Conservation (phyloP, 2,329 filamentous ascomycete genomes). For the Hypomyces perniciosus region DNA sequence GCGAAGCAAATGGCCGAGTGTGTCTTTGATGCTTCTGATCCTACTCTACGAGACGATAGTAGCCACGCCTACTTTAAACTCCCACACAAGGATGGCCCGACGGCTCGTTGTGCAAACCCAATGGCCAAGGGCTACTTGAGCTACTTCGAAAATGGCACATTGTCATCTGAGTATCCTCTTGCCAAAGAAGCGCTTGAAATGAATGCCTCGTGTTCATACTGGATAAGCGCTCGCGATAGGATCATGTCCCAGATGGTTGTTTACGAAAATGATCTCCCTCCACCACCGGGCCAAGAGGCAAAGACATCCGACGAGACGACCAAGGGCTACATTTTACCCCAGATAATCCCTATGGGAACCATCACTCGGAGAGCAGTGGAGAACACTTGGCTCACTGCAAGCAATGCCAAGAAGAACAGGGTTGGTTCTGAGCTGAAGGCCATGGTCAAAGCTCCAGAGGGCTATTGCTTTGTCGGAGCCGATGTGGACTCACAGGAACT, state of each 20-base stretch:
- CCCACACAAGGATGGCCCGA: constrained; percentile 90
- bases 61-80: constrained; percentile 78
- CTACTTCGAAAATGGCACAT: constrained; percentile 83
- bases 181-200: constrained; percentile 95
- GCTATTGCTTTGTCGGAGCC: constrained; percentile 90
- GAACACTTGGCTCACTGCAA: constrained; percentile 96
- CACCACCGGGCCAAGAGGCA: not conserved
- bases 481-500: constrained; percentile 97
- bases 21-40: constrained; percentile 69
- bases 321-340: constrained; percentile 80
- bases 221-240: constrained; percentile 91
- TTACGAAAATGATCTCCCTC: constrained; percentile 59
- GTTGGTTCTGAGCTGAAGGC: constrained; percentile 96
- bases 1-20: constrained; percentile 68
- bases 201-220: constrained; percentile 98
- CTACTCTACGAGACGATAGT: constrained; percentile 58
- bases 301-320: constrained; percentile 15
- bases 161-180: constrained; percentile 82
- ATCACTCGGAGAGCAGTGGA: constrained; percentile 92
- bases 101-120: constrained; percentile 76
- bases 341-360: constrained; percentile 97
- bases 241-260: constrained; percentile 96
- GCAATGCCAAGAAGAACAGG: constrained; percentile 92
- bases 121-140: constrained; percentile 85
- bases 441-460: constrained; percentile 87